Percentiles rank a stretch among this genome's conserved stretches.
Conservation (phyloP, 2,329 filamentous ascomycete species). For the Trichoderma sp. region DNA sequence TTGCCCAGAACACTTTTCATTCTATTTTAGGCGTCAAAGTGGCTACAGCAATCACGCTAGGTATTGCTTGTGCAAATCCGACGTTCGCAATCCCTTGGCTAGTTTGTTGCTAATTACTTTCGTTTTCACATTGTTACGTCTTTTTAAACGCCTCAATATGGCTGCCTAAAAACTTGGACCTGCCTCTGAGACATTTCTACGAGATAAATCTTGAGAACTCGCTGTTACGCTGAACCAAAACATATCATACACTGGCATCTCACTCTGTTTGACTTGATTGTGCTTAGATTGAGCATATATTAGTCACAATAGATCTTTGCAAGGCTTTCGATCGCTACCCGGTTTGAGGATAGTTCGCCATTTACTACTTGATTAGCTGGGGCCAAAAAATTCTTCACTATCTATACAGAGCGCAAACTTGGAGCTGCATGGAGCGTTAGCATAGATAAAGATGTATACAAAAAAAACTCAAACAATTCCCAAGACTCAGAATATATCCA, state of each 20-base stretch:
- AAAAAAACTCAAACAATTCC: not conserved
- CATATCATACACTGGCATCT: not conserved
- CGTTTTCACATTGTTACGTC: not conserved
- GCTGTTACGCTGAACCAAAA: not conserved
- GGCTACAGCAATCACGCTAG: not conserved
- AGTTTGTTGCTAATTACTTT: not conserved
- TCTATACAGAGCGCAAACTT: not conserved
- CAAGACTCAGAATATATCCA: not conserved
- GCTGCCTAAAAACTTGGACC: not conserved
- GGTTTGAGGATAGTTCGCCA: not conserved
- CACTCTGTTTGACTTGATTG: not conserved
- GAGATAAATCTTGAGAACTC: not conserved
- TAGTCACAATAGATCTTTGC: not conserved
- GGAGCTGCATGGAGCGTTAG: accelerated
- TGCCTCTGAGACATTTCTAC: not conserved
- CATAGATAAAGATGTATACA: not conserved
- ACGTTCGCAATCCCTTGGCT: not conserved
- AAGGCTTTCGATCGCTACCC: not conserved
- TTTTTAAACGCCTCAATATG: not conserved
- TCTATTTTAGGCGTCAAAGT: not conserved
- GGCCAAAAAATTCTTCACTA: not conserved
- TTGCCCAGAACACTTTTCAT: not conserved
- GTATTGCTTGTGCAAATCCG: not conserved
- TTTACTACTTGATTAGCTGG: not conserved
- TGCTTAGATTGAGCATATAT: not conserved